Base-by-base conservation (phyloP, 1,139 yeast genomes). In the Pichia cactophila region DNA sequence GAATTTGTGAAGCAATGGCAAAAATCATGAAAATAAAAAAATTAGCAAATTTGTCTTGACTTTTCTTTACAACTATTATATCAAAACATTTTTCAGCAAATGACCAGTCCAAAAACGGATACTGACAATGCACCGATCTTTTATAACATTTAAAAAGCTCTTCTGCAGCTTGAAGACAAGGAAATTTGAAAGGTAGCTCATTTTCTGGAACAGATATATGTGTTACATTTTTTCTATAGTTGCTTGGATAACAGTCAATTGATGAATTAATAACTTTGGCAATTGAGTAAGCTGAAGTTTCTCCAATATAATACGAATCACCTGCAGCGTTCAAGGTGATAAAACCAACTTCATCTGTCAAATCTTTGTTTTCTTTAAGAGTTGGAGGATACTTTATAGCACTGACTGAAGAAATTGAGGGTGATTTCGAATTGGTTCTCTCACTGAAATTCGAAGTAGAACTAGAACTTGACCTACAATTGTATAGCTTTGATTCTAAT, bases 1-100 rank as follows among this genome's bases (percentile, higher is more conserved):
- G 36, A 12, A 74, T 71, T 35, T 78, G 75, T 1, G 78, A 69
- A 0, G 78, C 77, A 38, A 78, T 70, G 8, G 81, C 81, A 61
- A 77, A 76, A 0, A 77, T 68, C 64, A 77, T 72, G 54, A 75
- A 73, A 45, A 76, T 63, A 54, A 77, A 77, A 56, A 69, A 77
- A 23, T 41, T 45, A 4, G 55, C 43, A 23, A 44, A 23, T 20
- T 71, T 60, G n/a, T 56, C 55, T 20, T 56, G 54, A 3, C 57
- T 61, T 26, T 58, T 58, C 3, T 57, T 37, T 2, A 54, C 48
- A 26, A 67, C 49, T 0, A 62, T 62, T 16, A 47, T 41, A 3
- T 56, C 53, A 46, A 57, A 69, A 46, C 55, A 52, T 35, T 53
- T 50, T 47, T 69, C 66, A 50, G 59, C 55, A 53, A 55, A 54